phyloP scores from a whole-genome alignment of 495 filamentous ascomycete species.

The Hypoxylon lienhwacheense region DNA sequence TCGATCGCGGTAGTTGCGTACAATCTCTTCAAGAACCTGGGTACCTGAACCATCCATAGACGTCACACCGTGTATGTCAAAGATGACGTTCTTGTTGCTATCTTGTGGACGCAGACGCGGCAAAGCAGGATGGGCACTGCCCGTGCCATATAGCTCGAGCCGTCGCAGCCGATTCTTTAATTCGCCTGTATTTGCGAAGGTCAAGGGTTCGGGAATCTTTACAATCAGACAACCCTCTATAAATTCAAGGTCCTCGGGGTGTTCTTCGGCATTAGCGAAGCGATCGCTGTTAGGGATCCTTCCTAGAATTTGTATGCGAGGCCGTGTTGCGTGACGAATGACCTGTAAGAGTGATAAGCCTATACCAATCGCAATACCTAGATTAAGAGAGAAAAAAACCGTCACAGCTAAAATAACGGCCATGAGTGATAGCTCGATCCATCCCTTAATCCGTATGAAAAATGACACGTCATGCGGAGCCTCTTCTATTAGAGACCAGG shows the following conservation, averaged over 20 bases:
- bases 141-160: conserved; percentile 85
- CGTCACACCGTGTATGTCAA: conserved; percentile 95
- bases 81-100: conserved; percentile 87
- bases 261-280: conserved; percentile 87
- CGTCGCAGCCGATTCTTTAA: conserved; percentile 80
- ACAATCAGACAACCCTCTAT: conserved; percentile 92
- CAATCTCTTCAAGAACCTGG: conserved; percentile 89
- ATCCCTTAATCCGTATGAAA: conserved; percentile 83
- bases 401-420: conserved; percentile 83
- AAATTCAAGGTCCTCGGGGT: conserved; percentile 77
- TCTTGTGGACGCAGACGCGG: conserved; percentile 71
- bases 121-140: conserved; percentile 79
- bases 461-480: conserved; percentile 88
- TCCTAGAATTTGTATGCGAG: conserved; percentile 95
- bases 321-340: conserved; percentile 84
- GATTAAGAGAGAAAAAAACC: conserved; percentile 84
- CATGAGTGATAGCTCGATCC: conserved; percentile 85
- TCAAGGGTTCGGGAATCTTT: conserved; percentile 94
- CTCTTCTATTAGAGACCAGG: conserved; percentile 93
- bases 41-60: conserved; percentile 89
- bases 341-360: conserved; percentile 85
- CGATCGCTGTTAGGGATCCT: conserved; percentile 77
- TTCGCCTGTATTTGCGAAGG: conserved; percentile 95
- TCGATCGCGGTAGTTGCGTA: conserved; percentile 68
- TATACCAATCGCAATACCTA: conserved; percentile 88